Conservation (phyloP, 2,329 filamentous ascomycete genomes). For the Pseudogymnoascus sp. region DNA sequence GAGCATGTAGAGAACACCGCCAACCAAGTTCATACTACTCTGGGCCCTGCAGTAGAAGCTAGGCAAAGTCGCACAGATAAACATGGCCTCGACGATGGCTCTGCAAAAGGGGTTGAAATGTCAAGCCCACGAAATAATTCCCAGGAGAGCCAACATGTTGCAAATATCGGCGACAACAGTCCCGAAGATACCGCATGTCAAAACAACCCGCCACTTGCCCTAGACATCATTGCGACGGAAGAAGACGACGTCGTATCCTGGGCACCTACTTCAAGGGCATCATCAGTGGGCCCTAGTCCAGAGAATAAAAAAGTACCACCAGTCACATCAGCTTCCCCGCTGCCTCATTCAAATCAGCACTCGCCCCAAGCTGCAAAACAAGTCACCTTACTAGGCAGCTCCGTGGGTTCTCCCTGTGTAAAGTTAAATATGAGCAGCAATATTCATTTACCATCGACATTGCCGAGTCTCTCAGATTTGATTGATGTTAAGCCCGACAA, state of each 20-base stretch:
- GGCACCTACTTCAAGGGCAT: background rate
- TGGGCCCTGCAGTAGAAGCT: background rate
- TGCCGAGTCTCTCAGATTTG: background rate
- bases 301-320: background rate
- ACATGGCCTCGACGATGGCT: background rate
- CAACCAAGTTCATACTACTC: background rate
- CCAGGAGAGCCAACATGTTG: background rate
- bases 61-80: background rate
- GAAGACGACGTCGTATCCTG: background rate
- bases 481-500: background rate
- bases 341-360: background rate
- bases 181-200: background rate
- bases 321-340: background rate
- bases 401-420: background rate
- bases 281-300: background rate
- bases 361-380: background rate
- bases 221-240: background rate
- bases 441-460: background rate
- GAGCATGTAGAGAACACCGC: background rate
- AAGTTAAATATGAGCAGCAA: background rate
- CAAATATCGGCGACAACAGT: background rate
- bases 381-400: background rate
- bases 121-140: background rate
- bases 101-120: background rate
- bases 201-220: background rate